Base-by-base conservation (phyloP, 305 asterid genomes). In the Fraxinus floribunda region DNA sequence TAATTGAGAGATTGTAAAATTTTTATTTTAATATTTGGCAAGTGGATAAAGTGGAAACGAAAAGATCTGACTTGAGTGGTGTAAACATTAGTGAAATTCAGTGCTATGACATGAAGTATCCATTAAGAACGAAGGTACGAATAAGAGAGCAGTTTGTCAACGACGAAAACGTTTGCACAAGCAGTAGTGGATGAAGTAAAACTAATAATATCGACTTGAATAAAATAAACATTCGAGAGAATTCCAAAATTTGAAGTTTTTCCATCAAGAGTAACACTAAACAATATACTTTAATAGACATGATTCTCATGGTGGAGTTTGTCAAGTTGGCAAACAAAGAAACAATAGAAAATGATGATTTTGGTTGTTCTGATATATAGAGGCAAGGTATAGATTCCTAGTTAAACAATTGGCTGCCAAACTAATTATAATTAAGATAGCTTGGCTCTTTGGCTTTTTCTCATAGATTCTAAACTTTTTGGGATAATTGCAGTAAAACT, bases 291-390 rank as follows among this genome's bases (percentile, higher is more conserved):
- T 49, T 38, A 38, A 38, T 38, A 38, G 11, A 38, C 44, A 38
- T 38, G 80, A 84, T 84, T 86, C 87, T 84, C 76, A 81, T 38
- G 75, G 0, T 80, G 77, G 89, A 83, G 87, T 86, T 78, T 52
- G 55, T 78, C 75, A 78, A 86, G 85, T 39, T 86, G 87, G 82
- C 89, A 78, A 46, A 79, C 78, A 79, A 29, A 49, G 76, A 77
- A 76, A 15, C 82, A 85, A 81, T 46, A 64, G 57, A 35, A 46
- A 78, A 62, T 77, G 70, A 44, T 39, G 62, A 79, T 82, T 85
- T 79, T 76, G 86, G 16, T 79, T 82, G 80, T 2, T 81, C n/a
- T 66, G 36, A 75, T 20, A 75, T 30, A 44, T 81, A 30, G 16
- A n/a, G n/a, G 30, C 26, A 44, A 52, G 36, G 72, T 18, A 55